Percentiles rank a stretch among this genome's conserved stretches.
phyloP scores from a whole-genome alignment of 441 rosid genomes.

The Cnidoscolus chayamansa region DNA sequence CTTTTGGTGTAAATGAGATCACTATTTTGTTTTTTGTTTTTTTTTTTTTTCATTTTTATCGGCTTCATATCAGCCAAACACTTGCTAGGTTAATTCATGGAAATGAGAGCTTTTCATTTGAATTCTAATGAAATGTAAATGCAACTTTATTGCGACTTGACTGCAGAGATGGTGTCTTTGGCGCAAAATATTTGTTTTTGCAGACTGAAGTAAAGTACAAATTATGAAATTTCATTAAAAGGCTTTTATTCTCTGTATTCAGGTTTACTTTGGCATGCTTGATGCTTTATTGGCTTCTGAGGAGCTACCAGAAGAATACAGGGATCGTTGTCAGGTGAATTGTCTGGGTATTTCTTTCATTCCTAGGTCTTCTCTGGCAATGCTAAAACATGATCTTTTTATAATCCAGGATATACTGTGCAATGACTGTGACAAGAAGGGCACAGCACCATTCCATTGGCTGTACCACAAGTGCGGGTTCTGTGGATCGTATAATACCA shows the following conservation, averaged over 20 bases:
- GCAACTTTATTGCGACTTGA: neutral
- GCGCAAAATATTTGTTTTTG: neutral
- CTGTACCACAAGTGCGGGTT: conserved; percentile 78
- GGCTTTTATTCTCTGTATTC: conserved; percentile 8
- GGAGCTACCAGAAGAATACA: conserved; percentile 70
- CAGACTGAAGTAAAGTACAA: neutral
- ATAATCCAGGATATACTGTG: conserved; percentile 70
- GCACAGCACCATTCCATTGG: conserved; percentile 82
- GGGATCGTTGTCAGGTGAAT: conserved; percentile 62
- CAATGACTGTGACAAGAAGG: conserved; percentile 82
- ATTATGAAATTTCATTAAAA: neutral
- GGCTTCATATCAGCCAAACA: neutral
- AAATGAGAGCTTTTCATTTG: neutral
- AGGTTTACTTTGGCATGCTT: conserved; percentile 87
- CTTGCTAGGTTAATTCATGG: neutral
- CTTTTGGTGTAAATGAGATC: neutral
- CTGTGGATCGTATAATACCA: conserved; percentile 87
- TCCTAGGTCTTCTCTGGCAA: neutral
- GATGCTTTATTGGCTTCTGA: conserved; percentile 70
- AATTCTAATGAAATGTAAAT: neutral
- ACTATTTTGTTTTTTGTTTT: neutral
- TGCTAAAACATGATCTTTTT: neutral
- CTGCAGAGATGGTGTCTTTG: neutral
- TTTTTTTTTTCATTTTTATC: neutral
- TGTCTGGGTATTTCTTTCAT: neutral